These are phyloP conservation scores for Pelargonium cotyledonis DNA, from an alignment of 441 rosid genomes.

Conservation along the genomic window DNA sequence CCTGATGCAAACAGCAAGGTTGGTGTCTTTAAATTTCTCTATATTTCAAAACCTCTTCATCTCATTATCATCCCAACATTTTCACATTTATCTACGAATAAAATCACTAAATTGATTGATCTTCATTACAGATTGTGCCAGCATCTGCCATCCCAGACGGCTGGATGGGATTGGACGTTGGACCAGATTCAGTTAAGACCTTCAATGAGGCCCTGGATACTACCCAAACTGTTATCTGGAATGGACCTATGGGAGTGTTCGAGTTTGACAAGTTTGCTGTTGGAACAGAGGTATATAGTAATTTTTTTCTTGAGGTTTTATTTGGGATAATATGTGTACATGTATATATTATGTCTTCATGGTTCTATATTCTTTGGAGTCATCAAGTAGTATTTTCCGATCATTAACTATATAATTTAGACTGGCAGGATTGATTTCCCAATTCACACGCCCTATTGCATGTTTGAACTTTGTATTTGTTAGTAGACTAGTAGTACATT, in stretches of 20 bases:
- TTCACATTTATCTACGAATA: neutral
- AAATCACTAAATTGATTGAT: neutral
- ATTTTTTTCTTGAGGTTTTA: neutral
- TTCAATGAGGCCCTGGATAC: slow-evolving; percentile 62
- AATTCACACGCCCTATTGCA: no score
- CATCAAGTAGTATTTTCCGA: no score
- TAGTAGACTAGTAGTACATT: no score
- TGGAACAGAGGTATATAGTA: slow-evolving; percentile 65
- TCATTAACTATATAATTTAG: no score
- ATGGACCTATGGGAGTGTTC: slow-evolving; percentile 98
- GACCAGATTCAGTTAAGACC: slow-evolving; percentile 78
- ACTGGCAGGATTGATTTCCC: no score
- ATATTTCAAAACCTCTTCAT: no score
- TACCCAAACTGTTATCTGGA: slow-evolving; percentile 85
- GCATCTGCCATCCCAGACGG: slow-evolving; percentile 82
- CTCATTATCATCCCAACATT: no score
- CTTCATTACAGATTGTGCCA: slow-evolving; percentile 54
- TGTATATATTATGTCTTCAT: no score
- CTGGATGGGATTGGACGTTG: slow-evolving; percentile 96
- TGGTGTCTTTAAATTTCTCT: slow-evolving; percentile 7
- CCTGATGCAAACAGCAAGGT: slow-evolving; percentile 88
- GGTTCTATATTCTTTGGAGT: no score
- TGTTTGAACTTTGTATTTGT: no score
- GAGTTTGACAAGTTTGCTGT: slow-evolving; percentile 81
- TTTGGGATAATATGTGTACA: no score